A percentile compares a stretch with the other conserved stretches of the same genome.
These are phyloP conservation scores for Lactarius tabidus DNA, from an alignment of 768 basidiomycete genomes.

Conservation along the genomic window DNA sequence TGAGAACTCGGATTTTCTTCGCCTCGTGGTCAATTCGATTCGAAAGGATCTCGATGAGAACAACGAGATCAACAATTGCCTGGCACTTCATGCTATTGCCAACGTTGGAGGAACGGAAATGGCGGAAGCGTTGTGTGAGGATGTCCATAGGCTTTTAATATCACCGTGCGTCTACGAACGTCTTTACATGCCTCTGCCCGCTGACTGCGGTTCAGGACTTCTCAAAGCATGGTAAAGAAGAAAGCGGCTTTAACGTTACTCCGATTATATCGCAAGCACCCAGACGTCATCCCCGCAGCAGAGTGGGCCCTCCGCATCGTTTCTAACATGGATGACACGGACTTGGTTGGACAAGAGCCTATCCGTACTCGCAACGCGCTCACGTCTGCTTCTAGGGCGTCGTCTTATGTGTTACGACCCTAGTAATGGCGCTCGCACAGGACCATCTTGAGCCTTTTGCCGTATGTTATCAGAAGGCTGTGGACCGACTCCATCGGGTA, in stretches of 20 bases:
- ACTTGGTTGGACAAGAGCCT: constrained; percentile 52
- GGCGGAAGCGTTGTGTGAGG: constrained; percentile 91
- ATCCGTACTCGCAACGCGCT: not conserved
- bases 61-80: constrained; percentile 91
- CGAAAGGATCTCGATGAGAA: constrained; percentile 94
- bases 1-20: constrained; percentile 95
- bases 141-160: constrained; percentile 92
- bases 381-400: constrained; percentile 61
- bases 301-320: constrained; percentile 97
- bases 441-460: constrained; percentile 87
- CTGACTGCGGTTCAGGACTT: constrained; percentile 57
- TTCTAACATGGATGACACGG: constrained; percentile 91
- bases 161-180: constrained; percentile 63
- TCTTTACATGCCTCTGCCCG: constrained; percentile 14
- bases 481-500: constrained; percentile 81
- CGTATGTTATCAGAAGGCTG: constrained; percentile 93
- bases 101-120: constrained; percentile 98
- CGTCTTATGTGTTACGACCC: constrained; percentile 86
- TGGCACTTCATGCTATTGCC: constrained; percentile 96
- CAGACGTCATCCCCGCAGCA: constrained; percentile 84
- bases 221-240: constrained; percentile 94
- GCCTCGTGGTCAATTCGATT: constrained; percentile 96
- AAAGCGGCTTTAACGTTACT: constrained; percentile 94
- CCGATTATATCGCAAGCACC: constrained; percentile 92
- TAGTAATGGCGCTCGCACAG: constrained; percentile 92